A percentile compares a stretch with the other conserved stretches of the same genome.
Conservation (phyloP, 2,329 filamentous ascomycete genomes). For the Verticillium dahliae region DNA sequence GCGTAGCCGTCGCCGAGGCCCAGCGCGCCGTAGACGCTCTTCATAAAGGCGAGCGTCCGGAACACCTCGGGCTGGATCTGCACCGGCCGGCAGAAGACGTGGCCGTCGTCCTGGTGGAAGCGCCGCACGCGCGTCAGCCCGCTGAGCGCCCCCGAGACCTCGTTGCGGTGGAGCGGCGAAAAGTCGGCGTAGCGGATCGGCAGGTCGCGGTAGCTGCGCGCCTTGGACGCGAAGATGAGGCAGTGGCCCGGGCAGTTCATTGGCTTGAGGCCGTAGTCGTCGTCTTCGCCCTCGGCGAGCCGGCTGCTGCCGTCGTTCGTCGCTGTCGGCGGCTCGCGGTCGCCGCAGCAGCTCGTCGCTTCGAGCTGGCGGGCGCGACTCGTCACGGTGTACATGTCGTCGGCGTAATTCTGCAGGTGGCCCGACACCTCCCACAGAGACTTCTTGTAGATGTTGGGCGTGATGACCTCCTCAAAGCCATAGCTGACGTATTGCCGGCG, state of each 20-base stretch:
- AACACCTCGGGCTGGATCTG: conserved; percentile 72
- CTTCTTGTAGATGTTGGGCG: conserved; percentile 86
- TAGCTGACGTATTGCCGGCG: conserved; percentile 78
- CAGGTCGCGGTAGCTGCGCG: conserved; percentile 71
- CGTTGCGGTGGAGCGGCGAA: conserved; percentile 79
- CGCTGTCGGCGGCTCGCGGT: conserved; percentile 14
- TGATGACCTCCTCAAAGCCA: conserved; percentile 83
- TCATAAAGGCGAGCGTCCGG: conserved; percentile 67
- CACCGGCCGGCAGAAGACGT: conserved; percentile 78
- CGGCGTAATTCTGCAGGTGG: conserved; percentile 82
- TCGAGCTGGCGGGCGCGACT: conserved; percentile 31
- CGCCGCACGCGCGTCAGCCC: conserved; percentile 78
- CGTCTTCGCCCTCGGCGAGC: conserved; percentile 45
- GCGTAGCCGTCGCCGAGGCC: conserved; percentile 54
- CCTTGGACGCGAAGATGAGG: conserved; percentile 69
- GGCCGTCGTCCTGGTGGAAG: conserved; percentile 87
- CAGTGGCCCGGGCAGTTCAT: conserved; percentile 94
- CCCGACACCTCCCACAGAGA: conserved; percentile 80
- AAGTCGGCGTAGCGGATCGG: conserved; percentile 85
- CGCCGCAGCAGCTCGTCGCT: conserved; percentile 22
- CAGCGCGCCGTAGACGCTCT: conserved; percentile 64
- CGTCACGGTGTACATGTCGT: conserved; percentile 85
- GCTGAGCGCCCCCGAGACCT: conserved; percentile 73
- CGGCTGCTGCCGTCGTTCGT: conserved; percentile 3
- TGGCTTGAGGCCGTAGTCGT: conserved; percentile 78